Evolutionary conservation across 345 rosid genomes (phyloP), one percentile per base, ranked within the genome.

Genomic region (Firmiana major): DNA sequence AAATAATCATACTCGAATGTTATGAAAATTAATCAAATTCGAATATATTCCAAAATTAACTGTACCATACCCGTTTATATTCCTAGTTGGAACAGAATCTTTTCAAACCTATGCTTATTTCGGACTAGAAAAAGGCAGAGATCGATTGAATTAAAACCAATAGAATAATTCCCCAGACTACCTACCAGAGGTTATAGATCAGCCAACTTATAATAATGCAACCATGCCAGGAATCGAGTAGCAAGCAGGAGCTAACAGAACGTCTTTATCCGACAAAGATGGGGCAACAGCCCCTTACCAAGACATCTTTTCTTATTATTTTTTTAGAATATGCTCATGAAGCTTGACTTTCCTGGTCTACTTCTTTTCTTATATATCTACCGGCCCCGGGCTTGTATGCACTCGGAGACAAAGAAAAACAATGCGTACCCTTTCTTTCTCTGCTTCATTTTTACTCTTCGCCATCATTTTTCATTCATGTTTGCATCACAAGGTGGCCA

Each of bases 391-490:
- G 19, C 38, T 6, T 63, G 16, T 7, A 4, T 7, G 34, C 34
- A 58, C 5, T 24, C 16, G 11, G 38, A 28, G 55, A 17, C 17
- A 17, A 16, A 5, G 19, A 48, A 48, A 15, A 26, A 62, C 24
- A 46, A 85, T 85, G 87, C 58, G 51, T 2, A n/a, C 45, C 34
- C 49, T 70, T 21, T 69, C 75, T 63, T 31, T 49, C 6, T 9
- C 16, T 26, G 60, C 77, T 38, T 31, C 76, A 2, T 22, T 79
- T 28, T 36, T 85, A 6, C 0, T 71, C 2, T 77, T 78, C 11
- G 8, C 36, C n/a, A 43, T 81, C 48, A 26, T 62, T 57, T 38
- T 75, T 42, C 55, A 21, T 43, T 13, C 80, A 5, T 53, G 48
- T 31, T 16, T 81, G 34, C 36, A 13, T 72, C 65, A 24, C 36